These are phyloP conservation scores for Cyanodermella asteris DNA, from an alignment of 2,329 filamentous ascomycete genomes.

Conservation along the genomic window DNA sequence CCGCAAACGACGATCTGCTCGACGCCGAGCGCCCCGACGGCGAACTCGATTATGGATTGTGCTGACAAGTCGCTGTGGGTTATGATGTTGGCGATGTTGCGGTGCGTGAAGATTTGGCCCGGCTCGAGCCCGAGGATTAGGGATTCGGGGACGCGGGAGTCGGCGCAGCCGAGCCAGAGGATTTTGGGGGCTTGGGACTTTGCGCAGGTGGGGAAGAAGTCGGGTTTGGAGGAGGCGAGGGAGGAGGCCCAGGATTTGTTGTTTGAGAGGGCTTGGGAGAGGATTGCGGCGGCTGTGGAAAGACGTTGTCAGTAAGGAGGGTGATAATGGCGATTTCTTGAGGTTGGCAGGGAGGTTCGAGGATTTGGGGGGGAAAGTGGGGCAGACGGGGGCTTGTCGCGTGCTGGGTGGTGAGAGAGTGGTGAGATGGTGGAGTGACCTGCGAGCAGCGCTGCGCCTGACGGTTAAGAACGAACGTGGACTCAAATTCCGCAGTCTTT, in stretches of 20 bases:
- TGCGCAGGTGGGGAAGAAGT: conserved; percentile 47
- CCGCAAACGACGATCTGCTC: conserved; percentile 40
- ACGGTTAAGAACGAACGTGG: no score
- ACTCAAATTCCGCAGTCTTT: no score
- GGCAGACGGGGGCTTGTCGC: no score
- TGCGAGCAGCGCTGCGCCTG: no score
- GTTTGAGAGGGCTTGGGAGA: conserved; percentile 39
- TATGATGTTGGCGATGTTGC: conserved; percentile 76
- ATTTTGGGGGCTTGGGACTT: conserved; percentile 40
- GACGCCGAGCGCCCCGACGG: conserved; percentile 48
- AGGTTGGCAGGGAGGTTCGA: not conserved
- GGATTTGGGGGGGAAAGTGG: not conserved
- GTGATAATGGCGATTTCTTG: conserved; percentile 1
- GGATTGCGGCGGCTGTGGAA: conserved; percentile 32
- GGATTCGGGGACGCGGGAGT: conserved; percentile 67
- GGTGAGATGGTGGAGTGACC: no score
- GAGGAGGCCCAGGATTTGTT: conserved; percentile 51
- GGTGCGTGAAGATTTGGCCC: conserved; percentile 72
- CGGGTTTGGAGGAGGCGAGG: conserved; percentile 41
- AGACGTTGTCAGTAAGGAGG: not conserved
- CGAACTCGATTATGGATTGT: conserved; percentile 56
- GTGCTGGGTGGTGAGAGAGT: no score
- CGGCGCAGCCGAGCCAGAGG: conserved; percentile 71
- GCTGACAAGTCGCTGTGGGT: conserved; percentile 54
- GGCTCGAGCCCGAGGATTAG: conserved; percentile 57